phyloP scores from a whole-genome alignment of 2,329 filamentous ascomycete species.

The Samsoniella hepiali region DNA sequence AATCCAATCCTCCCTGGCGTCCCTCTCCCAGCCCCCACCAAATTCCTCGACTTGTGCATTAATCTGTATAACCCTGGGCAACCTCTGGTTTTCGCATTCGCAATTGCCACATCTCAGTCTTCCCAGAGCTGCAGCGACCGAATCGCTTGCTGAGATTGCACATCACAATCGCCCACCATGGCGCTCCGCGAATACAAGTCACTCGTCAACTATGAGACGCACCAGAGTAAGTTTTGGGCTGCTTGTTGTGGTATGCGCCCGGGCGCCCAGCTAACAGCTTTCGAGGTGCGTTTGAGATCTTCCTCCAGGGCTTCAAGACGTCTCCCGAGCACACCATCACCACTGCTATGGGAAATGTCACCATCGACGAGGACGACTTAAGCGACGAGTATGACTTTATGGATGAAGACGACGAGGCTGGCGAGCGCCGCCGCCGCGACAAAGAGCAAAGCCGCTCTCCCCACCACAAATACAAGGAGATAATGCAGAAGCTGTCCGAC shows the following conservation, averaged over 20 bases:
- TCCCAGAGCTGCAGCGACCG: slow-evolving; percentile 6
- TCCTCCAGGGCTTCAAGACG: slow-evolving; percentile 84
- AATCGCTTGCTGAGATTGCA: slow-evolving; percentile 18
- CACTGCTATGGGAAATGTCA: slow-evolving; percentile 78
- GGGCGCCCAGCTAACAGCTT: slow-evolving; percentile 27
- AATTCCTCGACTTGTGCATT: slow-evolving; percentile 7
- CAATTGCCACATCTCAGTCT: slow-evolving; percentile 1
- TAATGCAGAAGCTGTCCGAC: slow-evolving; percentile 84
- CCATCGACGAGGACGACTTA: slow-evolving; percentile 80
- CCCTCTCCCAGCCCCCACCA: slow-evolving; percentile 28
- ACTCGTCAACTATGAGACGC: slow-evolving; percentile 82
- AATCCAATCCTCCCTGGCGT: slow-evolving; percentile 3
- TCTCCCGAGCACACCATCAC: slow-evolving; percentile 67
- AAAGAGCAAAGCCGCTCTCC: slow-evolving; percentile 51
- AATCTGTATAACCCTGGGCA: slow-evolving; percentile 13
- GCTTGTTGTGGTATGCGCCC: background rate
- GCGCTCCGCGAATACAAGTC: slow-evolving; percentile 77
- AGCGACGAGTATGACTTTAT: slow-evolving; percentile 93
- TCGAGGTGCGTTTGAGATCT: slow-evolving; percentile 78
- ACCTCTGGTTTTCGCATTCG: slow-evolving; percentile 5
- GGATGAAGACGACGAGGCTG: slow-evolving; percentile 70
- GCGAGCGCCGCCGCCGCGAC: slow-evolving; percentile 47
- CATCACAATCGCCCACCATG: slow-evolving; percentile 52
- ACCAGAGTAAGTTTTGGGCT: slow-evolving; percentile 61
- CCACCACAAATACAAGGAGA: slow-evolving; percentile 82